phyloP scores from a whole-genome alignment of 2,329 filamentous ascomycete species.

The Diplodia mutila region DNA sequence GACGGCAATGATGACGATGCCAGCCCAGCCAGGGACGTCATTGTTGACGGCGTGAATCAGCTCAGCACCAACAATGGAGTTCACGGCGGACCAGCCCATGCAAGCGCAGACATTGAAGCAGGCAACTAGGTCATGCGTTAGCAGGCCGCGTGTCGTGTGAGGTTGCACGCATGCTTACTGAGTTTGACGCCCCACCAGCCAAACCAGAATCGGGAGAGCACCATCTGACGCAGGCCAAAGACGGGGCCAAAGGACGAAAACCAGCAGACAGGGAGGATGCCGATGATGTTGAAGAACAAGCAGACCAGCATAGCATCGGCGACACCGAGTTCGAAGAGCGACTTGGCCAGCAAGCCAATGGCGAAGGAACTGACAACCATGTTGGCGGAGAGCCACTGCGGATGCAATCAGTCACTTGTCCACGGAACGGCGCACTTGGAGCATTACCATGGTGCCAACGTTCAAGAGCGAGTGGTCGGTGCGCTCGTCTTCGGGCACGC shows the following conservation, averaged over 20 bases:
- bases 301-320: slow-evolving; percentile 72
- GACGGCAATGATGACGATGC: slow-evolving; percentile 73
- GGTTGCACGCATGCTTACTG: slow-evolving; percentile 51
- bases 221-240: slow-evolving; percentile 79
- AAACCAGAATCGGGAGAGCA: slow-evolving; percentile 77
- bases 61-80: slow-evolving; percentile 79
- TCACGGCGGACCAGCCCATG: slow-evolving; percentile 76
- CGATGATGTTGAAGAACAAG: slow-evolving; percentile 75
- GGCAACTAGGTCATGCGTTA: slow-evolving; percentile 55
- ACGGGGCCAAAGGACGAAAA: slow-evolving; percentile 76
- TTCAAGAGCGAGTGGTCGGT: slow-evolving; percentile 67
- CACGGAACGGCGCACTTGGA: background rate
- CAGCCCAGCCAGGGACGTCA: slow-evolving; percentile 71
- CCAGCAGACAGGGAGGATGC: slow-evolving; percentile 72
- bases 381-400: slow-evolving; percentile 75
- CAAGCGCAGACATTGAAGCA: slow-evolving; percentile 72
- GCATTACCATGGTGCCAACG: slow-evolving; percentile 70
- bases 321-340: slow-evolving; percentile 71
- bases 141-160: background rate
- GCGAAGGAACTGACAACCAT: slow-evolving; percentile 78
- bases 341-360: slow-evolving; percentile 71
- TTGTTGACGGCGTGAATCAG: slow-evolving; percentile 74
- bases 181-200: slow-evolving; percentile 72
- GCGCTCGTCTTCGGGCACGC: slow-evolving; percentile 71
- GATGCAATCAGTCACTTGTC: slow-evolving; percentile 9